Base-by-base conservation (phyloP, 331 rosid genomes). In the Spiraea crenata region DNA sequence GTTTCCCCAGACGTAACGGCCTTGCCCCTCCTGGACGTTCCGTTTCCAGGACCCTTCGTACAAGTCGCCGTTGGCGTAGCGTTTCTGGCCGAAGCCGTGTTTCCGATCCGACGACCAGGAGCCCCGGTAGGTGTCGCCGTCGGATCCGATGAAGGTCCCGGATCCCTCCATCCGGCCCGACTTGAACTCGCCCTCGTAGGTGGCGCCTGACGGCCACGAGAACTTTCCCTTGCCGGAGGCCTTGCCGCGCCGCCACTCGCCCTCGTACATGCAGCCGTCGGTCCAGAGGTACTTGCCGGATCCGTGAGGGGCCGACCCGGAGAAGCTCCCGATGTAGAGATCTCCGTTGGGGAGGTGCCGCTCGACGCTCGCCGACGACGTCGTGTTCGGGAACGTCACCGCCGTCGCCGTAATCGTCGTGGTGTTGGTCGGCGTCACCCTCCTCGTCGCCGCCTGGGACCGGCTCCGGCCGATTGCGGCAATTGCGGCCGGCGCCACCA, bases 191-290 rank as follows among this genome's bases (percentile, higher is more conserved):
- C 98, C 99, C 67, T 95, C 99, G 76, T 89, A 95, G 17, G 99
- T 86, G 0, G 99, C 99, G 31, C 99, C 99, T 0, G 98, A 91
- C 16, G 99, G 99, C 99, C 99, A 95, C 7, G 97, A 95, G 74
- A 95, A 86, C 44, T 79, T 89, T 0, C 99, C 99, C 46, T 91
- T 95, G 0, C 99, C 99, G 0, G 95, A 89, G 69, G 96, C 99
- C 51, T 89, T 95, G 0, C 99, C 99, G 40, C 86, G 84, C 52
- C 87, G 87, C 99, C 99, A 95, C 69, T 89, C 98, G 0, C 99
- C 99, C 44, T 91, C 96, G 74, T 95, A 95, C 99, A 95, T 89
- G 84, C 99, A 95, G 42, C 99, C 98, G 74, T 95, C 99, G 1
- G 90, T 75, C 99, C 99, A 95, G 41, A 95, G 72, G 63, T 95